Percentiles rank a stretch among this genome's conserved stretches.
Evolutionary conservation across 1,284 basidiomycete species (phyloP).

Genomic region (Anthracocystis panici-leucophaei): DNA sequence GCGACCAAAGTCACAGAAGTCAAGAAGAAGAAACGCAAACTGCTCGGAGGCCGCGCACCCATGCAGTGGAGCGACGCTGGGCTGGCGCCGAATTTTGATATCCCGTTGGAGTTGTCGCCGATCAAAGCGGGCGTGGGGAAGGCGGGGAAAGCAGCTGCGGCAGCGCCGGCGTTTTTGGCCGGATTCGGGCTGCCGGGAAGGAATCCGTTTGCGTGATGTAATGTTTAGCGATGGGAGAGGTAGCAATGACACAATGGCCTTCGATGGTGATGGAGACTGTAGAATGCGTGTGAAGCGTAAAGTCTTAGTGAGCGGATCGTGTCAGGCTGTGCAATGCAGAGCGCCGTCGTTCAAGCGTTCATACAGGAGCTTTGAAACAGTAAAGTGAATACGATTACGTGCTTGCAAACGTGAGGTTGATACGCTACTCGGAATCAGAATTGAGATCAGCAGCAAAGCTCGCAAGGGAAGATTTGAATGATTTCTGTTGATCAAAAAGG

Average conservation of each 20-base stretch:
- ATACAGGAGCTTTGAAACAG: neutral
- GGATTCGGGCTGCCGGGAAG: conserved; percentile 31
- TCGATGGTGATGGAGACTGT: too few species aligned
- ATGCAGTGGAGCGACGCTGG: conserved; percentile 45
- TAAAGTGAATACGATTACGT: neutral
- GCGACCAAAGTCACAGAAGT: conserved; percentile 3
- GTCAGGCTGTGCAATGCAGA: too few species aligned
- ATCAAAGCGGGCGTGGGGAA: conserved; percentile 26
- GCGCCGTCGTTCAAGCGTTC: too few species aligned
- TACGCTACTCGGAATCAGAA: conserved; percentile 37
- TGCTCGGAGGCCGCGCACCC: conserved; percentile 16
- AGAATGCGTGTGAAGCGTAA: too few species aligned
- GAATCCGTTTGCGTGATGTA: conserved; percentile 25
- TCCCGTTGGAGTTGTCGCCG: conserved; percentile 41
- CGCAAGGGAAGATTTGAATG: conserved; percentile 46
- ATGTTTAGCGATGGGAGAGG: too few species aligned
- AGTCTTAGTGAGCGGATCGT: too few species aligned
- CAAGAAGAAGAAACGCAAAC: conserved; percentile 51
- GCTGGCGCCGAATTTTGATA: conserved; percentile 49
- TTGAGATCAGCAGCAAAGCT: conserved; percentile 52
- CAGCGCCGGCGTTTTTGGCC: conserved; percentile 18
- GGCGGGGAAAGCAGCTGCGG: neutral
- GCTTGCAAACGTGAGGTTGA: neutral
- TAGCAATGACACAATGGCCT: too few species aligned
- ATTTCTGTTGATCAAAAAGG: conserved; percentile 9